Conservation (phyloP, 2,329 filamentous ascomycete species). For the Biscogniauxia mediterranea region DNA sequence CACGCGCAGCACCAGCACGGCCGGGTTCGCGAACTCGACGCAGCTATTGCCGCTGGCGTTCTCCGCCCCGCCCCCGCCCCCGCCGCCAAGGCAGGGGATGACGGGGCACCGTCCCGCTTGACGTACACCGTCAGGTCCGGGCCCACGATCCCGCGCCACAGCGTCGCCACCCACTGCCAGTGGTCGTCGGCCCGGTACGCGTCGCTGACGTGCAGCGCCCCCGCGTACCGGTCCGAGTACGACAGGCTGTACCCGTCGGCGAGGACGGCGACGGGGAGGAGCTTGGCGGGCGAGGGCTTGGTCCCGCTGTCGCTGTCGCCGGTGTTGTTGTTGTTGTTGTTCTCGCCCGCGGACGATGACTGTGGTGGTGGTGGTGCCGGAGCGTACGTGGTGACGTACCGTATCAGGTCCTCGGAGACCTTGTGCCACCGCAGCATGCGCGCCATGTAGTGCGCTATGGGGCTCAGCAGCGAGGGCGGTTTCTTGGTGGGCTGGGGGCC, state of each 20-base stretch:
- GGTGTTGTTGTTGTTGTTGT: neutral
- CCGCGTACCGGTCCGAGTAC: slow-evolving; percentile 72
- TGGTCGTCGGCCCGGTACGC: slow-evolving; percentile 81
- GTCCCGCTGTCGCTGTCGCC: slow-evolving; percentile 5
- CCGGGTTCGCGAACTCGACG: slow-evolving; percentile 58
- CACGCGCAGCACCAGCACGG: slow-evolving; percentile 55
- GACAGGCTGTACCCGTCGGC: slow-evolving; percentile 78
- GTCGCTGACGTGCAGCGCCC: slow-evolving; percentile 71
- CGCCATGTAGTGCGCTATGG: slow-evolving; percentile 61
- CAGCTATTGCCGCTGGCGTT: slow-evolving; percentile 35
- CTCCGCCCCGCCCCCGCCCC: slow-evolving; percentile 9
- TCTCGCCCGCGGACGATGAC: neutral
- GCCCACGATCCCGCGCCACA: slow-evolving; percentile 84
- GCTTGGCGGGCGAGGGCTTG: slow-evolving; percentile 23
- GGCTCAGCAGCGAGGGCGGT: slow-evolving; percentile 31
- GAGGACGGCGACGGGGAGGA: slow-evolving; percentile 69
- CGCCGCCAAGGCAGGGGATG: too few relatives aligned
- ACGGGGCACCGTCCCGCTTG: slow-evolving; percentile 32
- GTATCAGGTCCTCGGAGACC: slow-evolving; percentile 68
- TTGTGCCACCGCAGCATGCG: slow-evolving; percentile 73
- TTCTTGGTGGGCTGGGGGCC: slow-evolving; percentile 1
- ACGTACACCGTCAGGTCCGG: slow-evolving; percentile 78
- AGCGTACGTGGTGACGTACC: slow-evolving; percentile 42
- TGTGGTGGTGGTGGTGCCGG: slow-evolving; percentile 4
- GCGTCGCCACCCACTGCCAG: slow-evolving; percentile 95